These are phyloP conservation scores for Aegle marmelos DNA, from an alignment of 345 rosid species.

Conservation along the genomic window DNA sequence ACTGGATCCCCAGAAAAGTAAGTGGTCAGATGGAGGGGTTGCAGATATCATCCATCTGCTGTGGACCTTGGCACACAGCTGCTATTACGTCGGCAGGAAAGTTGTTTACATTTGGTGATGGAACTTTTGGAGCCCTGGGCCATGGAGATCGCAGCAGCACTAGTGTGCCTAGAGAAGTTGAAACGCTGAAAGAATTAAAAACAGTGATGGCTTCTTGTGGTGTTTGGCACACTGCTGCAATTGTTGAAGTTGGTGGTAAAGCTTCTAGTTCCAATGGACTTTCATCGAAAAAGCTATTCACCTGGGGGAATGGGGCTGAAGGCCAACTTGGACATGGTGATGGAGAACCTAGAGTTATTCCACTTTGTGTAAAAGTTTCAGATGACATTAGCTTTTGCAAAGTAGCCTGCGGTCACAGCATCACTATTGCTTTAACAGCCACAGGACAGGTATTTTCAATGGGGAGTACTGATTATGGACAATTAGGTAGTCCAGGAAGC, in stretches of 20 bases:
- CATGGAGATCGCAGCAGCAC: slow-evolving; percentile 61
- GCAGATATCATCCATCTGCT: slow-evolving; percentile 60
- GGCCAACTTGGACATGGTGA: slow-evolving; percentile 66
- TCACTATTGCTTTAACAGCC: slow-evolving; percentile 48
- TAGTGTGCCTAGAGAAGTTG: slow-evolving; percentile 61
- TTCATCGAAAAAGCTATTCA: slow-evolving; percentile 52
- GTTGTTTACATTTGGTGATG: slow-evolving; percentile 79
- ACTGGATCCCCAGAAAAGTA: slow-evolving; percentile 58
- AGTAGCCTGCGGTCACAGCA: slow-evolving; percentile 63
- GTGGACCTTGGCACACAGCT: slow-evolving; percentile 85
- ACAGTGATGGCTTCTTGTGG: slow-evolving; percentile 65
- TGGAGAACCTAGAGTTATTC: slow-evolving; percentile 45
- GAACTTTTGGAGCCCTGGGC: slow-evolving; percentile 77
- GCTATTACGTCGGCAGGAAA: slow-evolving; percentile 59
- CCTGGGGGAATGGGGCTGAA: slow-evolving; percentile 69
- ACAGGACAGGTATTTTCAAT: slow-evolving; percentile 51
- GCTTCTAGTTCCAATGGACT: slow-evolving; percentile 19
- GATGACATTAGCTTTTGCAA: slow-evolving; percentile 48
- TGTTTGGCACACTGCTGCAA: slow-evolving; percentile 82
- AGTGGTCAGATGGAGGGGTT: slow-evolving; percentile 54
- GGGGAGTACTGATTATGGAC: slow-evolving; percentile 52
- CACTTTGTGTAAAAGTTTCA: slow-evolving; percentile 42
- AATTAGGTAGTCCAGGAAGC: slow-evolving; percentile 39
- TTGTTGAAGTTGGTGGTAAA: slow-evolving; percentile 40
- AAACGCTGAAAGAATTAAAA: slow-evolving; percentile 53